phyloP scores from a whole-genome alignment of 2,329 filamentous ascomycete genomes.

The Trichoderma pleuroti region DNA sequence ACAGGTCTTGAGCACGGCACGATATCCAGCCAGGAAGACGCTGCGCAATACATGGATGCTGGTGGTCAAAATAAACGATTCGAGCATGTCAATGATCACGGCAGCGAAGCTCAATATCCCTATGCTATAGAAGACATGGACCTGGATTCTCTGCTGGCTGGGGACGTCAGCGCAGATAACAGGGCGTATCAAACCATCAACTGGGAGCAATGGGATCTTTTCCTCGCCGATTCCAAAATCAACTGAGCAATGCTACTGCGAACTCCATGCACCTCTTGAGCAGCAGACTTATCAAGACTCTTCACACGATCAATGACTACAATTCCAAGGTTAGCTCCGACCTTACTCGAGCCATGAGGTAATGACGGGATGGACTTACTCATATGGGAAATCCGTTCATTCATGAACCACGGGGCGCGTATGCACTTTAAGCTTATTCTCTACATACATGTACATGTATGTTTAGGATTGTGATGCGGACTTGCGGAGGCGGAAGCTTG shows the following conservation, averaged over 20 bases:
- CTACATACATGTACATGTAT: neutral
- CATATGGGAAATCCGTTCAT: neutral
- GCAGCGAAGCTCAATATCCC: neutral
- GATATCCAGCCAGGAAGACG: neutral
- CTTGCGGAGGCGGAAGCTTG: neutral
- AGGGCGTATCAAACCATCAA: neutral
- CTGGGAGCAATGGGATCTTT: slow-evolving; percentile 7
- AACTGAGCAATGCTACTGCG: neutral
- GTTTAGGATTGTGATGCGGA: neutral
- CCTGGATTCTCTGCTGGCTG: neutral
- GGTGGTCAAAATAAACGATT: neutral
- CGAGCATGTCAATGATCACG: neutral
- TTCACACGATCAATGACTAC: neutral
- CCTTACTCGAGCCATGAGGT: neutral
- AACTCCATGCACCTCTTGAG: neutral
- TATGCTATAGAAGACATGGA: neutral
- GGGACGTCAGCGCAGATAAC: neutral
- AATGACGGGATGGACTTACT: neutral
- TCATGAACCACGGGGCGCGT: neutral
- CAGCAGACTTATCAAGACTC: neutral
- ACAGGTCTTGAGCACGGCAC: neutral
- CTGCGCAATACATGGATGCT: neutral
- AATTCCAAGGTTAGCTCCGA: neutral
- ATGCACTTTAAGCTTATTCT: neutral
- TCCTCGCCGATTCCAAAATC: neutral